Conservation (phyloP, 106 monocot genomes). For the Xerophyta viscosa region DNA sequence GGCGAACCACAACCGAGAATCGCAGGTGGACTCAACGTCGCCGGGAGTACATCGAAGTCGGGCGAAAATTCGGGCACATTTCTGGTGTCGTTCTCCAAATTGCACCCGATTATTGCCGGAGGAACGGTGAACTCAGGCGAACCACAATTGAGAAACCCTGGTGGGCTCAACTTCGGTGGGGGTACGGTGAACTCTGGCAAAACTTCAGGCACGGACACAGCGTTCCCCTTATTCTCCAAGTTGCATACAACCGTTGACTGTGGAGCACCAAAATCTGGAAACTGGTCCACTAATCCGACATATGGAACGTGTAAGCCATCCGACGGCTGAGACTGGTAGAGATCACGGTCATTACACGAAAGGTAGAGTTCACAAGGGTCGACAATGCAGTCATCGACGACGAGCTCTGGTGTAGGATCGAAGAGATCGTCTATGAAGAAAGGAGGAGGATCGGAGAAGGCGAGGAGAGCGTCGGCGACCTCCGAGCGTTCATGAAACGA, state of each 20-base stretch:
- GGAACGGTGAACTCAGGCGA: no score
- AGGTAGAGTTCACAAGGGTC: conserved; percentile 1
- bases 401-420: background rate
- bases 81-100: background rate
- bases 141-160: no score
- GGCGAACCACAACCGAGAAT: no score
- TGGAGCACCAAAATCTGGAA: no score
- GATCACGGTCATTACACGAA: conserved; percentile 10
- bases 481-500: conserved; percentile 25
- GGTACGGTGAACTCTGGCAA: conserved; percentile 3
- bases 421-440: conserved; percentile 18
- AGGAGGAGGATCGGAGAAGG: conserved; percentile 21
- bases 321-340: background rate
- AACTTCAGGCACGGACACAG: background rate
- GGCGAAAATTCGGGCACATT: background rate
- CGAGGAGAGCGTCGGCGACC: conserved; percentile 38
- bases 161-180: background rate
- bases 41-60: conserved; percentile 4
- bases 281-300: no score
- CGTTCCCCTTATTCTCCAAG: background rate
- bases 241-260: conserved; percentile 16
- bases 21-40: background rate
- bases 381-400: background rate
- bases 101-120: no score
- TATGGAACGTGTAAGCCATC: conserved; percentile 18